Evolutionary conservation across 805 yeast species (phyloP).

Genomic region (Komagataella populi): DNA sequence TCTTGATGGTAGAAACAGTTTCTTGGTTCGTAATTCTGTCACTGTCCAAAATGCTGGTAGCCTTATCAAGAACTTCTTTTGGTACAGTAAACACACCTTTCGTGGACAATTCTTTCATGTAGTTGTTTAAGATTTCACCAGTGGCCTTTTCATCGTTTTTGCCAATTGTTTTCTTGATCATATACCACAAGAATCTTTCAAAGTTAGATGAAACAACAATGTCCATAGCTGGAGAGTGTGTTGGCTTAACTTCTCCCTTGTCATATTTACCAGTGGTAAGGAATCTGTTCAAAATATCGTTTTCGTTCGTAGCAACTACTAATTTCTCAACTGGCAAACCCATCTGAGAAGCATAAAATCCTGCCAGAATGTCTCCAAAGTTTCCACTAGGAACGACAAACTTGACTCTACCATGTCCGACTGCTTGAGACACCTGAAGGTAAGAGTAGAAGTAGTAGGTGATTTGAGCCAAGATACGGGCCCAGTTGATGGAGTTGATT

Average conservation of each 20-base stretch:
- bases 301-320: conserved; percentile 91
- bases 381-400: conserved; percentile 97
- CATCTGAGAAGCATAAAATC: conserved; percentile 89
- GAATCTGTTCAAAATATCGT: conserved; percentile 90
- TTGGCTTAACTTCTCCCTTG: conserved; percentile 69
- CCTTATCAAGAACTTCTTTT: conserved; percentile 45
- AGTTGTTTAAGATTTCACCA: conserved; percentile 53
- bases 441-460: conserved; percentile 92
- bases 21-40: conserved; percentile 69
- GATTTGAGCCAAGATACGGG: conserved; percentile 93
- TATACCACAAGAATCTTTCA: conserved; percentile 92
- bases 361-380: conserved; percentile 96
- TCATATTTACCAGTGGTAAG: conserved; percentile 76
- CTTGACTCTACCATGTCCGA: conserved; percentile 36
- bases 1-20: conserved; percentile 68
- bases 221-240: conserved; percentile 98
- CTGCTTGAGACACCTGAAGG: conserved; percentile 43
- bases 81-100: conserved; percentile 70
- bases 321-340: conserved; percentile 83
- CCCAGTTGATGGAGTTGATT: conserved; percentile 98
- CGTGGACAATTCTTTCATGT: conserved; percentile 71
- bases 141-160: conserved; percentile 49
- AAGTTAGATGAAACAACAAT: conserved; percentile 90
- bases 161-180: conserved; percentile 62
- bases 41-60: conserved; percentile 59